Base-by-base conservation (phyloP, 805 yeast genomes). In the Kodamaea kaohsiungensis region DNA sequence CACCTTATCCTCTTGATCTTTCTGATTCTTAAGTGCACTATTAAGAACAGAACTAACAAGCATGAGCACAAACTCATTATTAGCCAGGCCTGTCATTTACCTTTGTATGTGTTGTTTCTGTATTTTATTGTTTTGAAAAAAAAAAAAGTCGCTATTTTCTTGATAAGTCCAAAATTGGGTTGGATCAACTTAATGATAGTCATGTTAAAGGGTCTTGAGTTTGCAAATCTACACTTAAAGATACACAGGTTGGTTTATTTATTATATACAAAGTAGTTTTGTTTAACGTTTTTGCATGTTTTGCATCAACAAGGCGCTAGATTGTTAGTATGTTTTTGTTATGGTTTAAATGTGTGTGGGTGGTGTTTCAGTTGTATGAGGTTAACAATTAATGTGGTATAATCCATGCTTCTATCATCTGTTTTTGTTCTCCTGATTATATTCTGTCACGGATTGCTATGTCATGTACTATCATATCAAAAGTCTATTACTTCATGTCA, bases 261-360 rank as follows among this genome's bases (percentile, higher is more conserved):
- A 30, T 19, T n/a, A 50, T 53, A 53, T 53, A 43, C 49, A 53
- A 52, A 53, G 17, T n/a, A 49, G 13, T 40, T 40, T 38, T 25
- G 42, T 19, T 38, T 52, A 52, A 46, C 58, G 53, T 19, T 45
- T 40, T 49, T 63, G 63, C 79, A 86, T 76, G 74, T 83, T 86
- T 71, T 88, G 89, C 80, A 88, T 86, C 78, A 88, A 76, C 60
- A 86, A 75, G 55, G 88, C 89, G 59, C 76, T 72, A 55, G 10
- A 16, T 40, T n/a, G 73, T 68, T 69, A 69, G 72, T 69, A 68
- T 35, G 12, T 2, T 7, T 40, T 17, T 40, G 45, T 7, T 4
- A 17, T 17, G 19, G 4, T 5, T 40, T 8, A 19, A 17, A 8
- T 16, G 7, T 15, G 19, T 3, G 45, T 16, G 17, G 25, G 25